phyloP scores from a whole-genome alignment of 805 yeast species.

The Ogataea nonfermentans region DNA sequence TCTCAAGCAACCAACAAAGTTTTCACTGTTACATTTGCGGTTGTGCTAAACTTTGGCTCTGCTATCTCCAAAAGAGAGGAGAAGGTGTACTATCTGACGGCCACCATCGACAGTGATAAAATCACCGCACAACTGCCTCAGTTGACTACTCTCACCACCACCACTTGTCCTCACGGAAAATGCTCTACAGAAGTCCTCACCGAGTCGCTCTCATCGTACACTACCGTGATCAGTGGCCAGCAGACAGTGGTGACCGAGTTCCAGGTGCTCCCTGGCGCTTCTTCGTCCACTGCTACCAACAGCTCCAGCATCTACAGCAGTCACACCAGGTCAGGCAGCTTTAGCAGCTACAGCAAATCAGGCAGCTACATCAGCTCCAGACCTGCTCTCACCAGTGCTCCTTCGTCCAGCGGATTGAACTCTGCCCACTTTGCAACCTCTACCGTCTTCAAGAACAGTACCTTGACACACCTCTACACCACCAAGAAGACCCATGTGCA shows the following conservation, averaged over 20 bases:
- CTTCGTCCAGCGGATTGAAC: not conserved
- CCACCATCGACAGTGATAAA: conserved; percentile 13
- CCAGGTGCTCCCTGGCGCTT: conserved; percentile 27
- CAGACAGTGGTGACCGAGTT: conserved; percentile 40
- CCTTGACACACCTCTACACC: conserved; percentile 4
- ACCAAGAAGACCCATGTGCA: conserved; percentile 4
- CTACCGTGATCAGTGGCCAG: conserved; percentile 36
- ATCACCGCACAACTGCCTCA: conserved; percentile 5
- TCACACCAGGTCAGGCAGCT: conserved; percentile 2
- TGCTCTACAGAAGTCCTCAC: conserved; percentile 13
- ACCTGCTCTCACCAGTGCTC: not conserved
- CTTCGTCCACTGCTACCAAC: conserved; percentile 6
- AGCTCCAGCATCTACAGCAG: not conserved
- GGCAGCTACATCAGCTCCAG: conserved; percentile 9
- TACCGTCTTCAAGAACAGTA: conserved; percentile 6
- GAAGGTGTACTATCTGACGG: conserved; percentile 21
- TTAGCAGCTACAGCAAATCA: conserved; percentile 7
- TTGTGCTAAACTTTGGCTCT: conserved; percentile 10
- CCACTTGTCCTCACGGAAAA: conserved; percentile 13
- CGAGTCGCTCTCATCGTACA: conserved; percentile 24
- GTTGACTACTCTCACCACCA: conserved; percentile 11
- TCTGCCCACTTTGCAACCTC: conserved; percentile 8
- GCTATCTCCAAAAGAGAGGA: conserved; percentile 20
- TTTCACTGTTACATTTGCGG: conserved; percentile 24
- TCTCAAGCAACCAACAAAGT: conserved; percentile 21